phyloP scores from a whole-genome alignment of 805 yeast species.

The Candida ipomoeae region DNA sequence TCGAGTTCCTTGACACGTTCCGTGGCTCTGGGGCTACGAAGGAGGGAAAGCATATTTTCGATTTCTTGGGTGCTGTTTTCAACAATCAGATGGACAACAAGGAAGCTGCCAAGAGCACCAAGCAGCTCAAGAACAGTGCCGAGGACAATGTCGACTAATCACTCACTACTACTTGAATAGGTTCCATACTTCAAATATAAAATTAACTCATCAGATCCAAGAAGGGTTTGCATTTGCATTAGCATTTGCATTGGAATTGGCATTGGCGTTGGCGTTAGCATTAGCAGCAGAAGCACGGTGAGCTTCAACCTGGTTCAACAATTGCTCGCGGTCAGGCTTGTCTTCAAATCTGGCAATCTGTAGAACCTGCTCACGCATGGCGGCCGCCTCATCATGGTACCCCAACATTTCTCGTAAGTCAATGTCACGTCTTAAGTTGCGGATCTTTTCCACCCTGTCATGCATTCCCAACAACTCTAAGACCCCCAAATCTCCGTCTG shows the following conservation, averaged over 20 bases:
- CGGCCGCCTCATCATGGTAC: conserved; percentile 2
- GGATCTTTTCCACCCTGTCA: conserved; percentile 1
- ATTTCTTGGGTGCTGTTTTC: conserved; percentile 48
- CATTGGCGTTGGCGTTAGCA: conserved; percentile 5
- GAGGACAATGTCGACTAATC: conserved; percentile 11
- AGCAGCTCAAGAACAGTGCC: conserved; percentile 5
- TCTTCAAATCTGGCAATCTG: conserved; percentile 3
- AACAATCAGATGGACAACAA: conserved; percentile 18
- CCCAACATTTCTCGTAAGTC: background rate
- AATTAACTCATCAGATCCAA: conserved; percentile 11
- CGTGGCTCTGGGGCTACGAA: conserved; percentile 34
- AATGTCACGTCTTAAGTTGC: background rate
- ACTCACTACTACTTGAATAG: background rate
- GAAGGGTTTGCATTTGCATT: conserved; percentile 16
- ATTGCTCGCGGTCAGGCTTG: conserved; percentile 8
- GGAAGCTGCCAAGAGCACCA: conserved; percentile 9
- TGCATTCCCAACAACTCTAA: conserved; percentile 2
- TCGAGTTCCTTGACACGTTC: conserved; percentile 83
- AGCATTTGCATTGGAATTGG: background rate
- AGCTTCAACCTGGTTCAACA: conserved; percentile 11
- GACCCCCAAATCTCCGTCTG: conserved; percentile 1
- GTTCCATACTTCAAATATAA: background rate
- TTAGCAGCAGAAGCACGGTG: conserved; percentile 11
- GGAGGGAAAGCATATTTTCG: conserved; percentile 49
- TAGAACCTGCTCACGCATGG: conserved; percentile 7